Evolutionary conservation across 805 yeast genomes (phyloP).

Genomic region (Metschnikowia similis): DNA sequence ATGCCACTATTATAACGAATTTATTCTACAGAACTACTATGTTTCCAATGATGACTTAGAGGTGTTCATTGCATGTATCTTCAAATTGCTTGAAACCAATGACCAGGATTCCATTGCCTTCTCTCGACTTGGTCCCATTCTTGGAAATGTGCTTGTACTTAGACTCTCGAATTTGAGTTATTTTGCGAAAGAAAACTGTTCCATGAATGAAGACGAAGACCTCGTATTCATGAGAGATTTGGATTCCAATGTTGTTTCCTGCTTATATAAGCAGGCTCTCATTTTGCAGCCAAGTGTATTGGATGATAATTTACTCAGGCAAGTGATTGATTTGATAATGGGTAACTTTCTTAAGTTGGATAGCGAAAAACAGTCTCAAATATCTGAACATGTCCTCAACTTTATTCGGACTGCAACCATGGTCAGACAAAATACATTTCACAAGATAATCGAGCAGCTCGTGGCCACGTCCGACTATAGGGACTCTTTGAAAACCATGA

Average conservation of each 20-base stretch:
- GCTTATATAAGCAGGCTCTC: slow-evolving; percentile 31
- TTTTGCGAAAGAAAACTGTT: slow-evolving; percentile 7
- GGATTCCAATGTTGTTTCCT: slow-evolving; percentile 22
- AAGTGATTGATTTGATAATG: slow-evolving; percentile 29
- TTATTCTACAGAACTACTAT: slow-evolving; percentile 25
- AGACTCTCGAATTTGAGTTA: slow-evolving; percentile 23
- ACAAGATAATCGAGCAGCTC: slow-evolving; percentile 13
- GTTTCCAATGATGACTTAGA: slow-evolving; percentile 22
- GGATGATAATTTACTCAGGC: slow-evolving; percentile 28
- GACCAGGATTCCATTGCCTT: neutral
- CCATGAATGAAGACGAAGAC: slow-evolving; percentile 10
- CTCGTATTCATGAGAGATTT: slow-evolving; percentile 10
- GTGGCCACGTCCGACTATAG: slow-evolving; percentile 17
- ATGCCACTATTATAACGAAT: slow-evolving; percentile 26
- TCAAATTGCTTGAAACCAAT: slow-evolving; percentile 29
- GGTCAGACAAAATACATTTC: slow-evolving; percentile 27
- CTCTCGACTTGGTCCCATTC: slow-evolving; percentile 9
- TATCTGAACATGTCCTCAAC: slow-evolving; percentile 29
- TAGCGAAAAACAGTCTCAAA: slow-evolving; percentile 14
- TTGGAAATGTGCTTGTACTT: slow-evolving; percentile 26
- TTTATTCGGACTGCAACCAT: slow-evolving; percentile 33
- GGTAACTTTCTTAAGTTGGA: slow-evolving; percentile 25
- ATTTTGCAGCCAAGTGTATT: slow-evolving; percentile 30
- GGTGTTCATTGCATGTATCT: slow-evolving; percentile 24
- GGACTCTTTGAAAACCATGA: slow-evolving; percentile 12